These are phyloP conservation scores for Emiliania huxleyi DNA, from an alignment of 78 protist species.

Conservation along the genomic window DNA sequence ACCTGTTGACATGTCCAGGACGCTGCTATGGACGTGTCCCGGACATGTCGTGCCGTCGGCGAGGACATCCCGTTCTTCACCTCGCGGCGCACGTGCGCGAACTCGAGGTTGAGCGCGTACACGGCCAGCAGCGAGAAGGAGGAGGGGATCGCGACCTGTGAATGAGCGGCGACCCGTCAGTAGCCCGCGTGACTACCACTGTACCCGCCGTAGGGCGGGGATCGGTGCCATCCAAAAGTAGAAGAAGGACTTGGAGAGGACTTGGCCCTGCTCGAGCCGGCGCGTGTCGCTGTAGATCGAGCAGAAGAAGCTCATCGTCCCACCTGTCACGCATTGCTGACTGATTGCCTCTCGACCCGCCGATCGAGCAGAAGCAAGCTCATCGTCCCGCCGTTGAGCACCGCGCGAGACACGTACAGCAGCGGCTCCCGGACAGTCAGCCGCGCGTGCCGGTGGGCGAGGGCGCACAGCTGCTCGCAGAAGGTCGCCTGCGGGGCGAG, in stretches of 20 bases:
- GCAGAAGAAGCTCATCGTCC: not conserved
- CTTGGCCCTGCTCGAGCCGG: not conserved
- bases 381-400: not conserved
- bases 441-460: not conserved
- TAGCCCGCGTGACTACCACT: too few species aligned
- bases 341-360: too few species aligned
- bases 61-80: not conserved
- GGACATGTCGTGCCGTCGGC: not conserved
- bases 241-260: not conserved
- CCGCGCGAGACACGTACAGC: not conserved
- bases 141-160: not conserved
- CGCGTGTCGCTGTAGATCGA: not conserved
- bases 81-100: not conserved
- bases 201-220: too few species aligned
- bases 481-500: not conserved
- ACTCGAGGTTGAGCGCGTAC: not conserved
- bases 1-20: too few species aligned
- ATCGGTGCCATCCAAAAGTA: not conserved
- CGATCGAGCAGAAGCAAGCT: too few species aligned
- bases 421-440: not conserved
- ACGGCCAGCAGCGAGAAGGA: not conserved
- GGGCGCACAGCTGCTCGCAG: not conserved
- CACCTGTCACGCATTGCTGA: too few species aligned
- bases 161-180: too few species aligned
- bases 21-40: too few species aligned